Conservation (phyloP, 768 basidiomycete genomes). For the Ephemerocybe angulata region DNA sequence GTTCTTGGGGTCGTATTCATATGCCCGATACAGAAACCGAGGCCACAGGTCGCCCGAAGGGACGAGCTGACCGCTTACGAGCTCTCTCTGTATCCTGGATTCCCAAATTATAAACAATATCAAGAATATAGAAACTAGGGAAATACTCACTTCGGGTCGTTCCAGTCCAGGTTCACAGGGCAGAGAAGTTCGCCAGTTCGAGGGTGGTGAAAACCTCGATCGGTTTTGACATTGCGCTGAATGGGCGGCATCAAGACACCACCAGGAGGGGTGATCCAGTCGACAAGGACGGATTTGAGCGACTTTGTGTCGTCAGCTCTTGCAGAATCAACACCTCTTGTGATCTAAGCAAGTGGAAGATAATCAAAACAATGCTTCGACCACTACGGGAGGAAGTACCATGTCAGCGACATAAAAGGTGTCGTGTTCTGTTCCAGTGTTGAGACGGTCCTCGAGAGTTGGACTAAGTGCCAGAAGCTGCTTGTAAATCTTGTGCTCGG, state of each 20-base stretch:
- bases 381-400: conserved; percentile 1
- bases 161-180: not conserved
- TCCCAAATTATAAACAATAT: not conserved
- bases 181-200: conserved; percentile 1
- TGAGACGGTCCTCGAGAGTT: conserved; percentile 13
- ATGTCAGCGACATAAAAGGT: conserved; percentile 13
- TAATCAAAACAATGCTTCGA: not conserved
- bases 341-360: conserved; percentile 8
- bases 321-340: conserved; percentile 11
- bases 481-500: conserved; percentile 14
- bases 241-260: conserved; percentile 9
- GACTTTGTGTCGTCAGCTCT: conserved; percentile 9
- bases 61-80: not conserved
- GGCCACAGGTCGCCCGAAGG: not conserved
- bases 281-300: conserved; percentile 5
- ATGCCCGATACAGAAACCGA: too few relatives aligned
- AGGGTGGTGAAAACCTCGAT: conserved; percentile 11
- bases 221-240: conserved; percentile 12
- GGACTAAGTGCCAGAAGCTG: conserved; percentile 14
- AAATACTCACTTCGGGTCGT: not conserved
- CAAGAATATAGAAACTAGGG: not conserved
- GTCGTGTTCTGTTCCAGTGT: conserved; percentile 13
- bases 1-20: not conserved
- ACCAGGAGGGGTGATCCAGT: conserved; percentile 16
- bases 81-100: not conserved